A percentile compares a stretch with the other conserved stretches of the same genome.
Conservation (phyloP, 345 rosid genomes). For the Euphorbia lathyris region DNA sequence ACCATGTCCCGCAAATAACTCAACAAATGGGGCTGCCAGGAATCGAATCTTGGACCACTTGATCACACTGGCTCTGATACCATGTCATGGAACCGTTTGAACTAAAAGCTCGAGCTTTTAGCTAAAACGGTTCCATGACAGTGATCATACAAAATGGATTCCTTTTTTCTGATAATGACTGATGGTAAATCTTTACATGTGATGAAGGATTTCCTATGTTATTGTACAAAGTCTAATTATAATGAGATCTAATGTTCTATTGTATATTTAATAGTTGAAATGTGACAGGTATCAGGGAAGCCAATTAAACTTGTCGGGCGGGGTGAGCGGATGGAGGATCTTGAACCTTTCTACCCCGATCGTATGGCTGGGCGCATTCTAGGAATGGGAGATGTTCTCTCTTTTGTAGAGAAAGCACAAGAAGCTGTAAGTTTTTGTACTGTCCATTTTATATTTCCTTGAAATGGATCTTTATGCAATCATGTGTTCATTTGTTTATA, state of each 20-base stretch:
- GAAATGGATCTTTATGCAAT: constrained; percentile 10
- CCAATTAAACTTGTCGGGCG: constrained; percentile 97
- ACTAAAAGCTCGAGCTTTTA: too few species aligned
- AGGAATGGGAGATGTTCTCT: constrained; percentile 98
- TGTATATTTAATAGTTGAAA: constrained; percentile 14
- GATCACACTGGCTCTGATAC: too few species aligned
- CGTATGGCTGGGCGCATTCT: constrained; percentile 97
- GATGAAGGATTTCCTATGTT: not conserved
- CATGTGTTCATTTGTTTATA: constrained; percentile 18
- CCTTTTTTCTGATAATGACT: not conserved
- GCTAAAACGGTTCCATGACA: too few species aligned
- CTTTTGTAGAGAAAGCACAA: constrained; percentile 96
- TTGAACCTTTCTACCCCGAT: constrained; percentile 95
- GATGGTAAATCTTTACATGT: not conserved
- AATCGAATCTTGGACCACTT: too few species aligned
- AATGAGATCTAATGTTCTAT: not conserved
- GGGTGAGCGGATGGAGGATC: constrained; percentile 97
- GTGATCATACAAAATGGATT: not conserved
- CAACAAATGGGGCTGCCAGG: too few species aligned
- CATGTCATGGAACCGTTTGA: too few species aligned
- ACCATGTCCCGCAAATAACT: too few species aligned
- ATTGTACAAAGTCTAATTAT: not conserved
- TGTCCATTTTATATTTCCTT: constrained; percentile 12
- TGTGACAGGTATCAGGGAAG: constrained; percentile 80
- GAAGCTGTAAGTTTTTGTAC: constrained; percentile 71